Conservation (phyloP, 176 grass and related monocot genomes). For the Rhynchospora pubera region DNA sequence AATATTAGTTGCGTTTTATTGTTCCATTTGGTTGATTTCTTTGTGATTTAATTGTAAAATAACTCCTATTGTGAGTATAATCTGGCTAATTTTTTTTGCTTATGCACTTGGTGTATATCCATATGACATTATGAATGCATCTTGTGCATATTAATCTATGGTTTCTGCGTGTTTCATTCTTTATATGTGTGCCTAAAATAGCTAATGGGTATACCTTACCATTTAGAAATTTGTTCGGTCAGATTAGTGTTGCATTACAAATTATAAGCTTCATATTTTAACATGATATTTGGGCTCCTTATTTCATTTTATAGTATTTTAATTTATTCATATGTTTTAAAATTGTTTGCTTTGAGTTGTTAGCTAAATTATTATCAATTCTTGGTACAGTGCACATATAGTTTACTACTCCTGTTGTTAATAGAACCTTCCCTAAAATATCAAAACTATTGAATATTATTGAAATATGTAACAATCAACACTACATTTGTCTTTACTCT, state of each 20-base stretch:
- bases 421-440: not conserved
- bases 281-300: not conserved
- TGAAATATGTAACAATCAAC: not conserved
- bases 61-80: not conserved
- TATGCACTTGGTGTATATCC: not conserved
- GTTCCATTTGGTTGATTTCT: not conserved
- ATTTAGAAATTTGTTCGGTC: not conserved
- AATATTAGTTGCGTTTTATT: not conserved
- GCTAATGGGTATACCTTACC: not conserved
- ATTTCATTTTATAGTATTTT: not conserved
- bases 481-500: not conserved
- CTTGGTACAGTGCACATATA: not conserved
- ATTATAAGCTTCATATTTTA: not conserved
- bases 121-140: not conserved
- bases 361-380: not conserved
- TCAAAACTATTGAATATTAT: not conserved
- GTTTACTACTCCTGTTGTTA: not conserved
- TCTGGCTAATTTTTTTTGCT: not conserved
- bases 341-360: not conserved
- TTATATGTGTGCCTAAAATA: not conserved
- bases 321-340: not conserved
- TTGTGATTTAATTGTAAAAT: not conserved
- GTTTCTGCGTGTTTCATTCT: not conserved
- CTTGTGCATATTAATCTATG: not conserved
- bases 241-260: not conserved